Percentiles rank a stretch among this genome's conserved stretches.
Evolutionary conservation across 257 asterid genomes (phyloP).

Genomic region (Schizonepeta tenuifolia): DNA sequence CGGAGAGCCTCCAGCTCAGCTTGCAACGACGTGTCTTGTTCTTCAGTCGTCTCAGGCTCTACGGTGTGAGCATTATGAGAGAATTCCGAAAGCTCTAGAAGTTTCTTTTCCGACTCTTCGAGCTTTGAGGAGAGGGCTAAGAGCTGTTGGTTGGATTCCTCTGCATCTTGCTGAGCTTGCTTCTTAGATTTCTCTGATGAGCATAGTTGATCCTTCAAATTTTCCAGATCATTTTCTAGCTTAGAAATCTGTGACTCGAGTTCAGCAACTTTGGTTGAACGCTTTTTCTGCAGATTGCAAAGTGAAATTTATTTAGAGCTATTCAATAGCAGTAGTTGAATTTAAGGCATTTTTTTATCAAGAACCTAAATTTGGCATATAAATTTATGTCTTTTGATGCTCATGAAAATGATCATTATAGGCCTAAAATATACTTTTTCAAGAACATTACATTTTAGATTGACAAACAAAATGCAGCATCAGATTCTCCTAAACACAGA

Average conservation of each 20-base stretch:
- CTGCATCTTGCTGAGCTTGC: slow-evolving; percentile 66
- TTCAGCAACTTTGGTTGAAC: slow-evolving; percentile 57
- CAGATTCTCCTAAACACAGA: background rate
- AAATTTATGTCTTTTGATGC: background rate
- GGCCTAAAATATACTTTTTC: no score
- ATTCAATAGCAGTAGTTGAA: background rate
- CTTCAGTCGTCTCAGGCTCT: slow-evolving; percentile 31
- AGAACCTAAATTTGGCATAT: background rate
- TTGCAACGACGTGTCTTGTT: slow-evolving; percentile 32
- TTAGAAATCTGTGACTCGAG: slow-evolving; percentile 73
- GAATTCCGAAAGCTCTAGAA: slow-evolving; percentile 34
- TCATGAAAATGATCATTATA: background rate
- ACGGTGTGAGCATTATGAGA: slow-evolving; percentile 22
- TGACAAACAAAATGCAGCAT: background rate
- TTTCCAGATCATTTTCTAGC: slow-evolving; percentile 76
- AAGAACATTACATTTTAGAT: background rate
- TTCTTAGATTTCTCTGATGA: slow-evolving; percentile 65
- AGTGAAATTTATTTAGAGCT: background rate
- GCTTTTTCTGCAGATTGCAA: slow-evolving; percentile 53
- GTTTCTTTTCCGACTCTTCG: slow-evolving; percentile 52
- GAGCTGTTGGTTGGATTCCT: slow-evolving; percentile 64
- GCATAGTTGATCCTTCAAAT: slow-evolving; percentile 62
- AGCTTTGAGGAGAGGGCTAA: slow-evolving; percentile 55
- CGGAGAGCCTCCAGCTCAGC: slow-evolving; percentile 48
- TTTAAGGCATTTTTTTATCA: background rate